A percentile compares a stretch with the other conserved stretches of the same genome.
Conservation (phyloP, 768 basidiomycete genomes). For the Pleurotus djamor region DNA sequence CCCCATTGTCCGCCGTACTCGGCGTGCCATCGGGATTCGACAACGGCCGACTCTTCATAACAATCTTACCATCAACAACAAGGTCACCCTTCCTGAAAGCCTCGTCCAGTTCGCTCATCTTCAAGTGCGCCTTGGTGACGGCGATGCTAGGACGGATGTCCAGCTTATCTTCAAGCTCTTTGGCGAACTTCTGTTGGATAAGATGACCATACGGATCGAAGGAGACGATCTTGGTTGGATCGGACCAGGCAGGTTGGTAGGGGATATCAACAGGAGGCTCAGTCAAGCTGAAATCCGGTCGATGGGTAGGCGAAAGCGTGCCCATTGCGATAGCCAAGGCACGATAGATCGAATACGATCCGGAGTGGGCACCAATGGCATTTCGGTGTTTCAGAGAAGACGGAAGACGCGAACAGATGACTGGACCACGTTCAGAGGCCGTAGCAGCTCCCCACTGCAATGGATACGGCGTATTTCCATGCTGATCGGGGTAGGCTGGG, state of each 20-base stretch:
- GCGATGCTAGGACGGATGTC: slow-evolving; percentile 93
- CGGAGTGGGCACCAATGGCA: slow-evolving; percentile 91
- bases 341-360: slow-evolving; percentile 93
- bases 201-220: slow-evolving; percentile 96
- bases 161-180: slow-evolving; percentile 64
- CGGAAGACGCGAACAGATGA: slow-evolving; percentile 85
- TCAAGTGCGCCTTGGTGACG: slow-evolving; percentile 91
- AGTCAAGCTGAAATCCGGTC: slow-evolving; percentile 79
- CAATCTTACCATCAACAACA: slow-evolving; percentile 77
- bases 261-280: slow-evolving; percentile 84
- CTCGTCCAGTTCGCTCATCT: slow-evolving; percentile 91
- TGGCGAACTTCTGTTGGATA: slow-evolving; percentile 67
- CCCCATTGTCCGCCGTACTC: slow-evolving; percentile 63
- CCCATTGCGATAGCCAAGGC: slow-evolving; percentile 93
- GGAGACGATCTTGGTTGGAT: slow-evolving; percentile 79
- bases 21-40: slow-evolving; percentile 60
- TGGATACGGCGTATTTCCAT: slow-evolving; percentile 78
- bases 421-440: slow-evolving; percentile 71
- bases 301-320: slow-evolving; percentile 72
- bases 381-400: slow-evolving; percentile 88
- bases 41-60: slow-evolving; percentile 65
- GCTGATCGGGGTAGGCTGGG: slow-evolving; percentile 85
- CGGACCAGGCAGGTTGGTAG: slow-evolving; percentile 75
- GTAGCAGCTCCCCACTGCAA: slow-evolving; percentile 80
- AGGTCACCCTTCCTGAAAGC: slow-evolving; percentile 71